Base-by-base conservation (phyloP, 768 basidiomycete genomes). In the Pleurotus cornucopiae region DNA sequence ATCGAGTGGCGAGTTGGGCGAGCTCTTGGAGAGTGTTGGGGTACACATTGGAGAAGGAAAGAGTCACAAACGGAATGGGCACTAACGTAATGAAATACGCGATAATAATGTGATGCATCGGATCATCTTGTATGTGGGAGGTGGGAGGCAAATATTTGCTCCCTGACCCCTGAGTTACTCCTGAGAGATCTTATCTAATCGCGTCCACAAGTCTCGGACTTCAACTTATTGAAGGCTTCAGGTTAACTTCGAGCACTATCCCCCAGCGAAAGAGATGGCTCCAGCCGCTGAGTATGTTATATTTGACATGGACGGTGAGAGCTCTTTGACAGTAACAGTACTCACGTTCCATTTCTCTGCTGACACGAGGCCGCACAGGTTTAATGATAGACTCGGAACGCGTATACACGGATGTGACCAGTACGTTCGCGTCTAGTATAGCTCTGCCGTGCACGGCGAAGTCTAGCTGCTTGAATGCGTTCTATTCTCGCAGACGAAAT, bases 391-490 rank as follows among this genome's bases (percentile, higher is more conserved):
- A 91, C 67, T 85, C 89, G 3, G 90, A 92, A 64, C 73, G 72
- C 52, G 77, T 93, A 26, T 91, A 91, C 68, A 88, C 88, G 40
- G 74, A 82, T 62, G 88, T 89, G 18, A 90, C 89, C 41, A 91
- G 89, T 91, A 64, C 68, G 78, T 73, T 14, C 39, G 6, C 30
- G 30, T 9, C 30, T 34, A n/a, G 18, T 47, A 26, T n/a, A 6
- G 25, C 5, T 43, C 23, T 37, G 16, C 52, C 49, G 21, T 46
- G 11, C 37, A 34, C 23, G 49, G 41, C 34, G 25, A 34, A 9
- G 7, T 3, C 30, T 9, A 2, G 30, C 30, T 34, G 11, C 9
- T 34, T 34, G 9, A 34, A 34, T 9, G 7, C 30, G 30, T 11
- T 34, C 30, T 34, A 34, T 34, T 54, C 18, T 60, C 16, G 57